phyloP scores from a whole-genome alignment of 768 basidiomycete genomes.

The Russula vinacea region DNA sequence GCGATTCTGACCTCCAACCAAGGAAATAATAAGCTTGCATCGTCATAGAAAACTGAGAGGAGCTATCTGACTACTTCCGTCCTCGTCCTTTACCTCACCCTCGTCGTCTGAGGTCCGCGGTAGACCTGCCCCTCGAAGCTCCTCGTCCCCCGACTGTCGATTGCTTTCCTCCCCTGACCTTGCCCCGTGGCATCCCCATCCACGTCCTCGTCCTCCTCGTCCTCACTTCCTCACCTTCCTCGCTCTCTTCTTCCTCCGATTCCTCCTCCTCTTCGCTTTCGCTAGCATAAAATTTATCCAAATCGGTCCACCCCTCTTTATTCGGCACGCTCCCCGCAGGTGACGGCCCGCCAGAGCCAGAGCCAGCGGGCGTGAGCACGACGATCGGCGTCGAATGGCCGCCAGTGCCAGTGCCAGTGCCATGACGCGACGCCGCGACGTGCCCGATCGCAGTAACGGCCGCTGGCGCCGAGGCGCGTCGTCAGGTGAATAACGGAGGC shows the following conservation, averaged over 20 bases:
- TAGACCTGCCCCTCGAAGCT: slow-evolving; percentile 20
- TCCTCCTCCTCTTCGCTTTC: slow-evolving; percentile 38
- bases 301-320: slow-evolving; percentile 52
- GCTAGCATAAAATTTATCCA: slow-evolving; percentile 68
- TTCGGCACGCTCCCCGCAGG: slow-evolving; percentile 36
- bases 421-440: slow-evolving; percentile 30
- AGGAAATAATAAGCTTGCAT: neutral
- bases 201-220: slow-evolving; percentile 23
- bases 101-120: slow-evolving; percentile 13
- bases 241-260: slow-evolving; percentile 36
- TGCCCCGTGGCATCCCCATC: neutral
- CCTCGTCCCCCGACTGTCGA: slow-evolving; percentile 36
- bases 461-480: slow-evolving; percentile 42
- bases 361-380: slow-evolving; percentile 52
- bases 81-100: neutral
- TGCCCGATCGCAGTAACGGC: slow-evolving; percentile 45
- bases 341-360: slow-evolving; percentile 38
- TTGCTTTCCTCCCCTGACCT: slow-evolving; percentile 31
- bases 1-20: neutral
- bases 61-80: slow-evolving; percentile 1
- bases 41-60: slow-evolving; percentile 6
- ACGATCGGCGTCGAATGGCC: slow-evolving; percentile 43
- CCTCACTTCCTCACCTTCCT: slow-evolving; percentile 37
- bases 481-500: slow-evolving; percentile 66
- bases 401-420: slow-evolving; percentile 35